Evolutionary conservation across 2,329 filamentous ascomycete genomes (phyloP), one percentile per base, ranked within the genome.

Genomic region (Mycosphaerella sp.): DNA sequence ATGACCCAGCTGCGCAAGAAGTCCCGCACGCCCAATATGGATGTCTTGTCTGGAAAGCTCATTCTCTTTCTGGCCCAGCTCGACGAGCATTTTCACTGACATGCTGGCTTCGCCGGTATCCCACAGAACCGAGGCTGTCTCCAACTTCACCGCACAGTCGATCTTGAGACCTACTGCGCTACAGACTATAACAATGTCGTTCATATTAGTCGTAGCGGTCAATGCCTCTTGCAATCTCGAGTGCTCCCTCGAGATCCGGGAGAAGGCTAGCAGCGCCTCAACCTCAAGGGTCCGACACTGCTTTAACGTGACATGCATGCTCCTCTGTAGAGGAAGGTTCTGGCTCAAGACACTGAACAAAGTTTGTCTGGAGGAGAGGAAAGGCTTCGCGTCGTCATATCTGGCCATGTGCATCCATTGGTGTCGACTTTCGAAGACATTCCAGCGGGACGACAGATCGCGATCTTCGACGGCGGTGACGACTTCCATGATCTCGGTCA

Each of bases 81-180:
- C 80, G 64, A 92, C 86, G 17, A 97, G 80, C 79, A 97, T 91
- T 38, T 85, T 81, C 56, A 98, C 95, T 0, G 93, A 95, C 0
- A 88, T 83, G 17, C 85, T 82, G 75, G 89, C 88, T 70, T 98
- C 92, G 10, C 90, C 90, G 67, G 95, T 87, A 58, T 95, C 89
- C 92, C 93, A 98, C 1, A 98, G 75, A 6, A 95, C 89, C 64
- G 87, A 89, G 9, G 95, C 91, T 6, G 88, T 82, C 69, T 97
- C 93, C 51, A 92, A 81, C 59, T 85, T 83, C 39, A 90, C 82
- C 10, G 84, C 84, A 10, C 84, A 87, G 65, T 90, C 86, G 43
- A 96, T 82, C 54, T 84, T 80, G 2, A 97, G 73, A 0, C 86
- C 88, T n/a, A 89, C 71, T 0, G 80, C 76, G 56, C 80, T 78